phyloP scores from a whole-genome alignment of 352 stramenopile species.

The Globisporangium parvum region DNA sequence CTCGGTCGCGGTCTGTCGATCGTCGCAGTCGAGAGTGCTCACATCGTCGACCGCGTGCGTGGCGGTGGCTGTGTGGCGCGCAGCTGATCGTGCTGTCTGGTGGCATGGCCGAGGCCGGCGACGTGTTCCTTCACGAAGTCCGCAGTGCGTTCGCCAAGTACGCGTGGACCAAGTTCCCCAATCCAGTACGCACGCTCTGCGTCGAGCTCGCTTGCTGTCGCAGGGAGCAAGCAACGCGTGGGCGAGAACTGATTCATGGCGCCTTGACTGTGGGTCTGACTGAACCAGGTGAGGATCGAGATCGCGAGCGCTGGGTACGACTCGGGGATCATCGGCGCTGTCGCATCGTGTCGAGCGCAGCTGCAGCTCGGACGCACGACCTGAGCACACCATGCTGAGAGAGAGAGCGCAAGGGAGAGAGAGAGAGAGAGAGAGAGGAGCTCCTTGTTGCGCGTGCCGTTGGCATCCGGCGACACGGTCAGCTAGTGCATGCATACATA shows the following conservation, averaged over 20 bases:
- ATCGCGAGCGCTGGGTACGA: conserved; percentile 80
- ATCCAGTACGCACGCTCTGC: conserved; percentile 36
- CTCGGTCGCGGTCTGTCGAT: background rate
- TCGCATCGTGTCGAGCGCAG: conserved; percentile 24
- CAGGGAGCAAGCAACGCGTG: background rate
- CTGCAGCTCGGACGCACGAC: background rate
- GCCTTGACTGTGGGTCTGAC: background rate
- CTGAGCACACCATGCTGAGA: too few relatives aligned
- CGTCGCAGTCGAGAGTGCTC: background rate
- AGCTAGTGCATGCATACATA: too few relatives aligned
- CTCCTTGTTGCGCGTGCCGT: too few relatives aligned
- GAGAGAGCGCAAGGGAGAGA: background rate
- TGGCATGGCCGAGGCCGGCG: conserved; percentile 65
- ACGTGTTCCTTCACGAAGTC: conserved; percentile 66
- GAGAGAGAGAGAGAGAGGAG: too few relatives aligned
- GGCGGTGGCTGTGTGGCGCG: background rate
- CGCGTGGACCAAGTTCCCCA: conserved; percentile 64
- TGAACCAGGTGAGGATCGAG: conserved; percentile 55
- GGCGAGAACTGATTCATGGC: background rate
- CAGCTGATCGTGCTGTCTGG: conserved; percentile 80
- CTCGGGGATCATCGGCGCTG: conserved; percentile 76
- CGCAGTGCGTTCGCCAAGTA: conserved; percentile 56
- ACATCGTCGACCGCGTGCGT: background rate
- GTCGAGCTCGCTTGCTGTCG: background rate
- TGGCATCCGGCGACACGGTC: too few relatives aligned